phyloP scores from a whole-genome alignment of 345 rosid genomes.

The rapeseed (Brassica napus) region DNA sequence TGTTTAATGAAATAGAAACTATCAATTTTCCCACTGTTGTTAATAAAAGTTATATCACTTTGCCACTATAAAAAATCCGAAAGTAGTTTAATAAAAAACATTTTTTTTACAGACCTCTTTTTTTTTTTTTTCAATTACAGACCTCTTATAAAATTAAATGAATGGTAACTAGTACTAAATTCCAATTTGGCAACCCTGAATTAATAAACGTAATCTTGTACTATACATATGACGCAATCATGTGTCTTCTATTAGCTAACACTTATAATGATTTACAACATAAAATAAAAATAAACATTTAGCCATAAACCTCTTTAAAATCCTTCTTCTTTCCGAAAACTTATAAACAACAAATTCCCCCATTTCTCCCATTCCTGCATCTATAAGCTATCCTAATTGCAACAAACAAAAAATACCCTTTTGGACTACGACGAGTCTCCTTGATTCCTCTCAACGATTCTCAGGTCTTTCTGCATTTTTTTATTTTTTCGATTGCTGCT shows the following conservation, averaged over 20 bases:
- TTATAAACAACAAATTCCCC: background rate
- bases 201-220: background rate
- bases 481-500: background rate
- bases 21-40: too few species aligned
- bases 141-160: background rate
- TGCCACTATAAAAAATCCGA: background rate
- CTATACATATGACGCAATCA: background rate
- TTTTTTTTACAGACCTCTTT: background rate
- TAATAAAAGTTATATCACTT: background rate
- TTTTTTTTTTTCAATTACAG: background rate
- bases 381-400: constrained; percentile 3
- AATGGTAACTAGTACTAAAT: background rate
- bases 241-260: background rate
- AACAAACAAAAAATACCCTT: background rate
- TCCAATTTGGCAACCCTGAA: background rate
- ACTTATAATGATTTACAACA: background rate
- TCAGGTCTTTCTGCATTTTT: constrained; percentile 15
- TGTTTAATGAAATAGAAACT: too few species aligned
- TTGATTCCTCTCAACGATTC: constrained; percentile 1
- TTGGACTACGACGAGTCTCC: background rate
- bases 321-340: background rate
- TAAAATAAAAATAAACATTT: background rate
- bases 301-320: constrained; percentile 37
- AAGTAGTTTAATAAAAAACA: background rate
- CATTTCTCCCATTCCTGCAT: constrained; percentile 12